Evolutionary conservation across 2,329 filamentous ascomycete genomes (phyloP).

Genomic region (Diaporthe capsici): DNA sequence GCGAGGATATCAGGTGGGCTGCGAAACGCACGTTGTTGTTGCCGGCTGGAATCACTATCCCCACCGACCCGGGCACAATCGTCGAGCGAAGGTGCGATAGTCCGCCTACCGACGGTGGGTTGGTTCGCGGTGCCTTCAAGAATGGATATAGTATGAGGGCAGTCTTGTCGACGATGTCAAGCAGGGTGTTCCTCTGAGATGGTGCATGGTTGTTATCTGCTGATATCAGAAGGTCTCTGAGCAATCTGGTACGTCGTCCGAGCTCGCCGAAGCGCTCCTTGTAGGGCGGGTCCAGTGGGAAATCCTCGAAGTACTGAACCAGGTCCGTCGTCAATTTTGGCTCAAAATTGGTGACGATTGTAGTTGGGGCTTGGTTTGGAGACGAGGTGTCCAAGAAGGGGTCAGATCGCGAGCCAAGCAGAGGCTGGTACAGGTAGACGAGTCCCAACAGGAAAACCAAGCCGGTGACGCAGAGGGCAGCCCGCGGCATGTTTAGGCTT

Average conservation of each 20-base stretch:
- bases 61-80: slow-evolving; percentile 44
- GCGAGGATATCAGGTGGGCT: slow-evolving; percentile 51
- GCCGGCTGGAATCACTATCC: slow-evolving; percentile 55
- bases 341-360: neutral
- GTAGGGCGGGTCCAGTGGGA: slow-evolving; percentile 49
- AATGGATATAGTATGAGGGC: slow-evolving; percentile 48
- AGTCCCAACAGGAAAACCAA: slow-evolving; percentile 3
- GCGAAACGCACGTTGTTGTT: slow-evolving; percentile 51
- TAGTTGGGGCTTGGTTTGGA: neutral
- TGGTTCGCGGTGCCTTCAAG: slow-evolving; percentile 37
- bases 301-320: slow-evolving; percentile 47
- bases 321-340: slow-evolving; percentile 26
- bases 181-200: slow-evolving; percentile 35
- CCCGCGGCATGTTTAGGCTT: neutral
- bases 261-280: slow-evolving; percentile 51
- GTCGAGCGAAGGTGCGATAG: slow-evolving; percentile 44
- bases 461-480: neutral
- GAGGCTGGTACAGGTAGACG: slow-evolving; percentile 13
- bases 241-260: slow-evolving; percentile 48
- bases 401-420: neutral
- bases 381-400: neutral
- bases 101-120: slow-evolving; percentile 35
- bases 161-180: slow-evolving; percentile 39
- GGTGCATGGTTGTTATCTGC: slow-evolving; percentile 33
- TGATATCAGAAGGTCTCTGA: slow-evolving; percentile 45